These are phyloP conservation scores for Fraxinus sp. DNA, from an alignment of 305 asterid species.

Conservation along the genomic window DNA sequence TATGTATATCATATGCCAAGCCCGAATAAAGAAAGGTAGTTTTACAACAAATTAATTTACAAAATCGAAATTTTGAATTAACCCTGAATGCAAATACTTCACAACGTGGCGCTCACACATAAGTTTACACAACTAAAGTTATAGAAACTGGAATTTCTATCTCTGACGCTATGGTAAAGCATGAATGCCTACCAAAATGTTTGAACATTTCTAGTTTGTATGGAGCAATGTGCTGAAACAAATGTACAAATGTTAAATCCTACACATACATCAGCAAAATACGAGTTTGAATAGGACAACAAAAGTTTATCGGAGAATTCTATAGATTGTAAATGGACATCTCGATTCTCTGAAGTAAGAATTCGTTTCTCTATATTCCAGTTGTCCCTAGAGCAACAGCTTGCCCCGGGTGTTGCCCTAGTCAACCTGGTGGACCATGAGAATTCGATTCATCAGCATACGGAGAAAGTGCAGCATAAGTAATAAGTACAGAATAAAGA, in stretches of 20 bases:
- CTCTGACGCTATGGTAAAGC: neutral
- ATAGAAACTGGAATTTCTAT: neutral
- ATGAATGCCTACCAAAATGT: neutral
- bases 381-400: neutral
- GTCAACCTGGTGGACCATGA: neutral
- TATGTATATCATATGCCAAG: no score
- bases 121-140: neutral
- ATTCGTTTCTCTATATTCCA: neutral
- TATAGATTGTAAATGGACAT: neutral
- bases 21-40: no score
- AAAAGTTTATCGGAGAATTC: neutral
- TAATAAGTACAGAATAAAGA: neutral
- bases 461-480: neutral
- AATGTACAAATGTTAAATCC: neutral
- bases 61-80: neutral
- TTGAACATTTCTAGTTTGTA: neutral
- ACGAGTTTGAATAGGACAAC: neutral
- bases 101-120: neutral
- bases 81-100: neutral
- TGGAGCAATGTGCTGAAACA: neutral
- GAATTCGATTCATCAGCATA: neutral
- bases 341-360: neutral
- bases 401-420: neutral
- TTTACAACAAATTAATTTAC: neutral
- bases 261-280: neutral